Base-by-base conservation (phyloP, 352 stramenopile species). In the Globisporangium rhizosaccharum region DNA sequence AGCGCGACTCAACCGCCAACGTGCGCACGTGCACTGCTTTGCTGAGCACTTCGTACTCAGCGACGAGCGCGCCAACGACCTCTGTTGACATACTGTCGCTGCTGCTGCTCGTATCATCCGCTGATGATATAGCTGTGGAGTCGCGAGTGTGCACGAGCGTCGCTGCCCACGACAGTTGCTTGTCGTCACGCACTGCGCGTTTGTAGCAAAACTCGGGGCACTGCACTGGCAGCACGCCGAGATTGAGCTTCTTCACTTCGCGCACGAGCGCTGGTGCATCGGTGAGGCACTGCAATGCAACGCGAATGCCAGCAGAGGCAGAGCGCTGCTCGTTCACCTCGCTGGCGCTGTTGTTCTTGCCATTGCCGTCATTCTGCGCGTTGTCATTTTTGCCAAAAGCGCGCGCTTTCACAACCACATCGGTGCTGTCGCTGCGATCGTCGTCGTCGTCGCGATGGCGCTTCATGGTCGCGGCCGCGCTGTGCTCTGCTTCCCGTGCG, bases 171-270 rank as follows among this genome's bases (percentile, higher is more conserved):
- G 79, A 85, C n/a, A 84, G 56, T 26, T 54, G 57, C 18, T 44
- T 46, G 51, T 67, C 56, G 61, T 86, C 72, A 62, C 71, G 77
- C 53, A 76, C 59, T 14, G 78, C 74, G 30, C 78, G 80, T 67
- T 75, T 77, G 70, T 88, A 90, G 65, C 74, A 82, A 57, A 79
- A 87, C 20, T 61, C 58, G 50, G 81, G 81, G 14, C 68, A 75
- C 51, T 87, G 81, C 57, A 88, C 81, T 2, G 78, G 81, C 62
- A 90, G 59, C 42, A 88, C 72, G 6, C 76, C 79, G 45, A 87
- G 61, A 56, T 90, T 90, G 61, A 88, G 69, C 66, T 79, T 88
- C 65, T 79, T 64, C 53, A 82, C 75, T 2, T 68, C 65, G n/a
- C 65, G 66, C 47, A 82, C 71, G 51, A 88, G 71, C 53, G 62